These are phyloP conservation scores for Magnaporthiopsis incrustans DNA, from an alignment of 2,329 filamentous ascomycete species.

Conservation along the genomic window DNA sequence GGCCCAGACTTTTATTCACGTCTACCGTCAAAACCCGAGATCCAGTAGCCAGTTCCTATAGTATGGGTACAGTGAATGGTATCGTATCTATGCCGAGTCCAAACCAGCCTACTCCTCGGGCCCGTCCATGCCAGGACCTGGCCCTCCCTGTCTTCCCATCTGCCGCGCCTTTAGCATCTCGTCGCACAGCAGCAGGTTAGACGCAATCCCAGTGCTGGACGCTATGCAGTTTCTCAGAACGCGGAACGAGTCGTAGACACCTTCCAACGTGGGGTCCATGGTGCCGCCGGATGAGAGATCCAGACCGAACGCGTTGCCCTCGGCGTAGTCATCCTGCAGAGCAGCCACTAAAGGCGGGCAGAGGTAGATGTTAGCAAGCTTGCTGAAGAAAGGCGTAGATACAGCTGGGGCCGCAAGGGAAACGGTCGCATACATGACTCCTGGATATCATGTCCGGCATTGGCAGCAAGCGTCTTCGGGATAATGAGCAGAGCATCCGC, in stretches of 20 bases:
- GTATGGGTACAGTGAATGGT: constrained; percentile 28
- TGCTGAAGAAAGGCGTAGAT: not conserved
- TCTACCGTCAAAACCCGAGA: constrained; percentile 29
- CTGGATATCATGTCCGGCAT: constrained; percentile 93
- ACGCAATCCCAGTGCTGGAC: constrained; percentile 89
- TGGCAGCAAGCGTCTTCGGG: constrained; percentile 93
- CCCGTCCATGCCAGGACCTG: constrained; percentile 58
- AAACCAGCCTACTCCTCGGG: constrained; percentile 35
- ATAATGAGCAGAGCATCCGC: constrained; percentile 92
- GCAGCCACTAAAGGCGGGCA: constrained; percentile 55
- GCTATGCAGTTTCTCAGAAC: constrained; percentile 90
- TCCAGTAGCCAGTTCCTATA: constrained; percentile 12
- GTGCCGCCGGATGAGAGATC: constrained; percentile 81
- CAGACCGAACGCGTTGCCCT: constrained; percentile 80
- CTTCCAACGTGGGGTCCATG: constrained; percentile 90
- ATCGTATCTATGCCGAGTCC: constrained; percentile 12
- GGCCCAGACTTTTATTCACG: constrained; percentile 7
- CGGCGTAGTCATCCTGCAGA: constrained; percentile 75
- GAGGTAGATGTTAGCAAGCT: constrained; percentile 9
- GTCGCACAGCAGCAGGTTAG: constrained; percentile 89
- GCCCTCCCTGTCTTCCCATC: constrained; percentile 65
- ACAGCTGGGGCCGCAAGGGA: constrained; percentile 11
- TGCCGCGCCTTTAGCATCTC: constrained; percentile 96
- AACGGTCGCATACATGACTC: constrained; percentile 65
- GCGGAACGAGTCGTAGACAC: constrained; percentile 93